Evolutionary conservation across 768 basidiomycete genomes (phyloP), one percentile per base, ranked within the genome.

Genomic region (Mrakia gelida): DNA sequence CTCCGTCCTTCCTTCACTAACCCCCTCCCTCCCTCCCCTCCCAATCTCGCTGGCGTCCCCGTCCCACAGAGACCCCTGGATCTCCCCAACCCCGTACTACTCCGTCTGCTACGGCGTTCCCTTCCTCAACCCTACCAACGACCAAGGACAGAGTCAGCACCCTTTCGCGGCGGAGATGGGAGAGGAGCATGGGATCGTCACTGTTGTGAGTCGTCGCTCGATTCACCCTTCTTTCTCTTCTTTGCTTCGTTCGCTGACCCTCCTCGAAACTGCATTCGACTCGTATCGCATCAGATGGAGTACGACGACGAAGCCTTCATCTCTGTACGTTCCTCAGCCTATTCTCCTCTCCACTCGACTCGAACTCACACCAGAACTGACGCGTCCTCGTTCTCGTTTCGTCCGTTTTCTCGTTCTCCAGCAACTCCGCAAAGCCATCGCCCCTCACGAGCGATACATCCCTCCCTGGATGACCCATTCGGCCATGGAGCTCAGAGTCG

Each of bases 41-140:
- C 49, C 49, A 45, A 10, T 10, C 45, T 45, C 54, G 54, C n/a
- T n/a, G n/a, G n/a, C 21, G 11, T 59, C 26, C 28, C 13, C 28
- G 2, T n/a, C 59, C 13, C 59, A 28, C 59, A 52, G 72, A n/a
- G 49, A 41, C 16, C 72, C 72, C 52, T 73, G 72, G 72, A 59
- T 73, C 45, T 54, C 45, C 30, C 72, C 72, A 18, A 75, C 75
- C 18, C 75, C 75, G 15, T 75, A 75, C 61, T 49, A 65, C 38
- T 75, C 75, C 1, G 34, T 75, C 43, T 75, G 75, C 75, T 52
- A 38, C 26, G 75, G 75, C 13, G 43, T 68, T 43, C 75, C 75
- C 21, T 75, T 75, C 75, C 61, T 75, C 43, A 75, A 75, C 49
- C 72, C 72, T 0, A 73, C 72, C 28, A 73, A 54, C 49, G 45